These are phyloP conservation scores for Cunninghamia lanceolata DNA, from an alignment of 75 land plant species.

Conservation along the genomic window DNA sequence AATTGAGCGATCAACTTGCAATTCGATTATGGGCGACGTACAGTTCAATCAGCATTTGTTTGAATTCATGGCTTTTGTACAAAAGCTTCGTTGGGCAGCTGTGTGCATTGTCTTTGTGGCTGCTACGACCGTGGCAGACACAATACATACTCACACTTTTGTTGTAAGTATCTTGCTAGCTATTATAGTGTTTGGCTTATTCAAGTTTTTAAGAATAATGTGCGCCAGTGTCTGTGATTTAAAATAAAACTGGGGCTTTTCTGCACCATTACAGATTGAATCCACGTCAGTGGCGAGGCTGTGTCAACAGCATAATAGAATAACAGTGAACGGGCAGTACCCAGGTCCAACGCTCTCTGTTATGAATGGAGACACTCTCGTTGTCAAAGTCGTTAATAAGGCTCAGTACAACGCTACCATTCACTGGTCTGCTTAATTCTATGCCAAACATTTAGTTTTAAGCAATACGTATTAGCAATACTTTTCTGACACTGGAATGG, in stretches of 20 bases:
- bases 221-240: no score
- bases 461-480: background rate
- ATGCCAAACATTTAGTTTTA: background rate
- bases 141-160: background rate
- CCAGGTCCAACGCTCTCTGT: slow-evolving; percentile 36
- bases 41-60: background rate
- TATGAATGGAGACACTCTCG: slow-evolving; percentile 25
- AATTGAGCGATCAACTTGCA: background rate
- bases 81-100: background rate
- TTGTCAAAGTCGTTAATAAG: slow-evolving; percentile 46
- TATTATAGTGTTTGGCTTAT: background rate
- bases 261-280: slow-evolving; percentile 12
- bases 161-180: background rate
- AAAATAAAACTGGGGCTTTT: background rate
- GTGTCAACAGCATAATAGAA: slow-evolving; percentile 10
- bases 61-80: no score
- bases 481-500: background rate
- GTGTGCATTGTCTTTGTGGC: background rate
- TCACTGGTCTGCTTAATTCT: slow-evolving; percentile 46
- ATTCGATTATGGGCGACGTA: background rate
- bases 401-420: slow-evolving; percentile 52
- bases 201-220: background rate
- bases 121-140: background rate
- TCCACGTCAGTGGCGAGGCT: slow-evolving; percentile 26
- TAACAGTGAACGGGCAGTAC: slow-evolving; percentile 33